A percentile compares a stretch with the other conserved stretches of the same genome.
Evolutionary conservation across 176 grass and related monocot species (phyloP).

Genomic region (Stipa capillata): DNA sequence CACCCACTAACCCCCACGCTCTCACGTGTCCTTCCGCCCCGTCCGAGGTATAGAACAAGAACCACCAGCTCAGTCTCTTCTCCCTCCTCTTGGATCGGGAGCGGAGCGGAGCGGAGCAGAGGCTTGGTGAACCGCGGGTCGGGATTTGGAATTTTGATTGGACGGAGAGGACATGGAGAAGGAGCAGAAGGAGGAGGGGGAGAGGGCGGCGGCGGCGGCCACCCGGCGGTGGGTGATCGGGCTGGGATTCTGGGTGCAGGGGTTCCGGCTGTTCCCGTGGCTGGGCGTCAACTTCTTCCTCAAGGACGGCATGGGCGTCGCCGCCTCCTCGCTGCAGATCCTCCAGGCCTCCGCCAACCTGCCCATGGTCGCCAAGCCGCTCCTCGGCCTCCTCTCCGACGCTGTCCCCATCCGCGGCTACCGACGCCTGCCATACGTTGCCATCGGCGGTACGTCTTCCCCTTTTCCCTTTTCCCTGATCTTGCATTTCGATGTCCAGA

Average conservation of each 20-base stretch:
- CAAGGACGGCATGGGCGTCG: slow-evolving; percentile 81
- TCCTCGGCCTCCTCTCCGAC: slow-evolving; percentile 81
- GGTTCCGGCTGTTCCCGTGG: slow-evolving; percentile 88
- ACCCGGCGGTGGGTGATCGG: slow-evolving; percentile 58
- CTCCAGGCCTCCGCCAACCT: slow-evolving; percentile 86
- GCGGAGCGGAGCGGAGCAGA: background rate
- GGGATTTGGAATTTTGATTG: slow-evolving; percentile 1
- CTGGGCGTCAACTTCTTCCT: slow-evolving; percentile 90
- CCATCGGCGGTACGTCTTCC: slow-evolving; percentile 73
- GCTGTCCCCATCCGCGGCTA: slow-evolving; percentile 61
- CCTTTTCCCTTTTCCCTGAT: background rate
- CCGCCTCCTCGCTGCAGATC: slow-evolving; percentile 71
- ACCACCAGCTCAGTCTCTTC: slow-evolving; percentile 13
- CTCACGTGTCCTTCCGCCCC: background rate
- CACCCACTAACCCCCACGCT: background rate
- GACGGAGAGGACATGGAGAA: background rate
- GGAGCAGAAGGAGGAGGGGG: slow-evolving; percentile 12
- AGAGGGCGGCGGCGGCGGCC: slow-evolving; percentile 34
- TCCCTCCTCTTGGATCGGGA: background rate
- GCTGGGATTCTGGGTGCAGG: slow-evolving; percentile 88
- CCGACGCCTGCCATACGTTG: slow-evolving; percentile 82
- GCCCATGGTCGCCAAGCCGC: slow-evolving; percentile 93
- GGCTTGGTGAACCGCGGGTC: background rate
- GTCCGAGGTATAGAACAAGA: background rate
- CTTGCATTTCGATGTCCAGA: slow-evolving; percentile 18